Base-by-base conservation (phyloP, 2,329 filamentous ascomycete genomes). In the Penicillium rolfsii region DNA sequence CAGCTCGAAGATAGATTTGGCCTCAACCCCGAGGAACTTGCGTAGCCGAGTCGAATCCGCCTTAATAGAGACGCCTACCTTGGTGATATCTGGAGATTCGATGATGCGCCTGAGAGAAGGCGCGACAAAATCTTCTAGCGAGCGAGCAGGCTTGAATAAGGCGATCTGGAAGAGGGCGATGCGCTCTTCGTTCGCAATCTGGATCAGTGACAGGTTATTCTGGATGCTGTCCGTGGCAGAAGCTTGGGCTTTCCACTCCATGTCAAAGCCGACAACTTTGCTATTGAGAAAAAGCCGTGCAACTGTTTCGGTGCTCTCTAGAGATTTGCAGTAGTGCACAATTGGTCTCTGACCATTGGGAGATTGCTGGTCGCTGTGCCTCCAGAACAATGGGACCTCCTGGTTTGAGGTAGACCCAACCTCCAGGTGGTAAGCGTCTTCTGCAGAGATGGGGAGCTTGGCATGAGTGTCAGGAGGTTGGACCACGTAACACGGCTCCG, bases 101-200 rank as follows among this genome's bases (percentile, higher is more conserved):
- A 97, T 85, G 48, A 97, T 84, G 57, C 81, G 79, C 62, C 84
- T 87, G 52, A 97, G 83, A 0, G 87, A 84, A 0, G 91, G 90
- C 1, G 89, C 83, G n/a, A 93, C 82, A 28, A 94, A 80, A 24
- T 89, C 84, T 6, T 74, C 57, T 7, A 68, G 54, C 1, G 78
- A 76, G 35, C 76, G 77, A 8, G 63, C 70, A 3, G 79, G 74
- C 2, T 80, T 75, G 67, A 86, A 91, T 2, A 88, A 68, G 2
- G 91, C 89, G 55, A 97, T 76, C 67, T 97, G 94, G 67, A 97
- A 93, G 0, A 97, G 83, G 0, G 84, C 91, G 52, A 97, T 89
- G 14, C 87, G 89, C 63, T 89, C 86, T 46, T 90, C 85, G 61
- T 87, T 90, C 0, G 93, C 91, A 24, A 97, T 75, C 75, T 97